Evolutionary conservation across 495 filamentous ascomycete genomes (phyloP).

Genomic region (Schizothecium vesticola): DNA sequence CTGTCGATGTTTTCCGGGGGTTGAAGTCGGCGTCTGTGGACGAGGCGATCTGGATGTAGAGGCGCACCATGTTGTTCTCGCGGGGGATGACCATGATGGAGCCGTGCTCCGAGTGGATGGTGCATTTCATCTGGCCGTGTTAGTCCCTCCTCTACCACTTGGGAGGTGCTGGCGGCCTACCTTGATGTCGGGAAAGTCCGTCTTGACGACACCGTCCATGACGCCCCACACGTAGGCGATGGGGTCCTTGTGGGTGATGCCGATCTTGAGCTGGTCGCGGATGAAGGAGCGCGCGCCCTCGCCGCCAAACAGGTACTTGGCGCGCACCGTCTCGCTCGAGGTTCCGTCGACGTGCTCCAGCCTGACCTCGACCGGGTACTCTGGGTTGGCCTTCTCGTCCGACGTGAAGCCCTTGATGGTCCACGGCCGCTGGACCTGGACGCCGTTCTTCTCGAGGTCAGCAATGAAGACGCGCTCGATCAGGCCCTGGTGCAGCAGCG

Average conservation of each 20-base stretch:
- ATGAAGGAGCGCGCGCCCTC: slow-evolving; percentile 58
- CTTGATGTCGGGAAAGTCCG: slow-evolving; percentile 71
- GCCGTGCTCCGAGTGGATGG: slow-evolving; percentile 61
- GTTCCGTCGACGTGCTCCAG: slow-evolving; percentile 72
- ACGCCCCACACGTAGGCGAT: slow-evolving; percentile 71
- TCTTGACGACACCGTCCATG: slow-evolving; percentile 69
- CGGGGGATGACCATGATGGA: slow-evolving; percentile 74
- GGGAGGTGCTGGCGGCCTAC: slow-evolving; percentile 19
- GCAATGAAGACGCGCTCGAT: slow-evolving; percentile 66
- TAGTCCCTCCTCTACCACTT: slow-evolving; percentile 1
- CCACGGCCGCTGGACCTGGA: slow-evolving; percentile 55
- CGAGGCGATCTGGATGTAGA: slow-evolving; percentile 71
- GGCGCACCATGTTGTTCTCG: slow-evolving; percentile 66
- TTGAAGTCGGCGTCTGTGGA: slow-evolving; percentile 58
- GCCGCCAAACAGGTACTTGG: slow-evolving; percentile 57
- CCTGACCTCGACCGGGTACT: slow-evolving; percentile 62
- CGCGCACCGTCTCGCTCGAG: slow-evolving; percentile 47
- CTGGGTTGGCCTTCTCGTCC: slow-evolving; percentile 46
- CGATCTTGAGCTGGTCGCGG: slow-evolving; percentile 57
- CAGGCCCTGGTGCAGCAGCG: slow-evolving; percentile 69
- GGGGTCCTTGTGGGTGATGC: slow-evolving; percentile 54
- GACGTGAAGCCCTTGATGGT: slow-evolving; percentile 59
- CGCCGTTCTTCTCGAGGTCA: slow-evolving; percentile 57
- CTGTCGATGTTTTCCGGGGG: slow-evolving; percentile 56
- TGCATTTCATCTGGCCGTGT: slow-evolving; percentile 75